These are phyloP conservation scores for Euphrasia confusa DNA, from an alignment of 257 asterid genomes.

Conservation along the genomic window DNA sequence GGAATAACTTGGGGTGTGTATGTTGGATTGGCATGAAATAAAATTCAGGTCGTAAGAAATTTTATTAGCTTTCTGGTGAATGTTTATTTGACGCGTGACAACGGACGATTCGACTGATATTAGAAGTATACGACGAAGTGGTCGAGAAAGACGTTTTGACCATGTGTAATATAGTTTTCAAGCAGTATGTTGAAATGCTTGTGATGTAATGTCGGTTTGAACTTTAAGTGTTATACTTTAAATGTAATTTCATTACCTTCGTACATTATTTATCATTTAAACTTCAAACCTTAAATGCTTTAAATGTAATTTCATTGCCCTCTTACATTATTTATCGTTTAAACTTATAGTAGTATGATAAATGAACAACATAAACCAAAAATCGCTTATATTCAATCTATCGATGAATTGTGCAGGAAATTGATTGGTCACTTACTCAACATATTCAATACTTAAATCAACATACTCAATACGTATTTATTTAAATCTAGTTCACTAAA, in stretches of 20 bases:
- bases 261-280: neutral
- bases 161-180: slow-evolving; percentile 31
- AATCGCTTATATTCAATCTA: too few relatives aligned
- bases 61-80: slow-evolving; percentile 41
- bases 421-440: too few relatives aligned
- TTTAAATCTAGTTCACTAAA: too few relatives aligned
- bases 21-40: slow-evolving; percentile 25
- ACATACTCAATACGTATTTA: too few relatives aligned
- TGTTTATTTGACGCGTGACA: neutral
- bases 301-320: too few relatives aligned
- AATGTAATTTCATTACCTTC: too few relatives aligned
- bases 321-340: neutral
- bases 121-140: slow-evolving; percentile 29
- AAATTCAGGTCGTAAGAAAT: slow-evolving; percentile 33
- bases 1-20: slow-evolving; percentile 33
- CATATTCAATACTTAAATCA: too few relatives aligned
- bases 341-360: too few relatives aligned
- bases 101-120: neutral
- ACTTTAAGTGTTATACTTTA: slow-evolving; percentile 1
- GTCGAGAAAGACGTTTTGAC: slow-evolving; percentile 29
- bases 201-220: slow-evolving; percentile 6
- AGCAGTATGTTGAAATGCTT: slow-evolving; percentile 29
- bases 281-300: too few relatives aligned
- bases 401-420: too few relatives aligned
- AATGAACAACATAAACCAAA: too few relatives aligned